Base-by-base conservation (phyloP, 129 eudicot genomes). In the Ambrosia trifida region DNA sequence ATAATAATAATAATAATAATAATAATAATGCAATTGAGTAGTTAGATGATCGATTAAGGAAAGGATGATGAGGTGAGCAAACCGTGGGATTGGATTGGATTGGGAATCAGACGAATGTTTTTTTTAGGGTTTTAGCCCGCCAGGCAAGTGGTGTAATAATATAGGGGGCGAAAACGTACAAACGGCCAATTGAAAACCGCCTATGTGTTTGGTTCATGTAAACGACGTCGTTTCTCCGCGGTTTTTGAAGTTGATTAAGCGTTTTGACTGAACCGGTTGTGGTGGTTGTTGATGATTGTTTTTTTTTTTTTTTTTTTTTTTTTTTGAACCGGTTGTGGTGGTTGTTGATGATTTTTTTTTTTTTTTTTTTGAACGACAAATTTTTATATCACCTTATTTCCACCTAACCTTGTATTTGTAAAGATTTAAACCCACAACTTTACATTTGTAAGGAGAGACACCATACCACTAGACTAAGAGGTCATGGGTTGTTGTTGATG, bases 51-150 rank as follows among this genome's bases (percentile, higher is more conserved):
- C 69, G 49, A 68, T 68, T 51, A 47, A 19, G 58, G 41, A 12
- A 57, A 14, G 45, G 20, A 72, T 41, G 35, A 76, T 47, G 4
- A 38, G 30, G 50, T 35, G 17, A 72, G 64, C 83, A 78, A 74
- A 79, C 83, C 83, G 79, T 79, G 46, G 31, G 31, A 46, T 11
- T 58, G 69, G 57, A 32, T 7, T 38, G 83, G 70, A 57, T 66
- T 66, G 46, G 59, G 78, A 46, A 49, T 62, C 53, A 68, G 82
- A 51, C 16, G 79, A 66, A 79, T 72, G 78, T 70, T 20, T 66
- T 63, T 78, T 72, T 66, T 79, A 79, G 83, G 83, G 83, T 79
- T 79, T 75, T 79, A 59, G 83, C 70, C 70, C 74, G 78, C 83
- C 78, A 68, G 73, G 36, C 8, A 59, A 64, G 19, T 46, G 47